Conservation (phyloP, 768 basidiomycete genomes). For the Leccinum obscurum region DNA sequence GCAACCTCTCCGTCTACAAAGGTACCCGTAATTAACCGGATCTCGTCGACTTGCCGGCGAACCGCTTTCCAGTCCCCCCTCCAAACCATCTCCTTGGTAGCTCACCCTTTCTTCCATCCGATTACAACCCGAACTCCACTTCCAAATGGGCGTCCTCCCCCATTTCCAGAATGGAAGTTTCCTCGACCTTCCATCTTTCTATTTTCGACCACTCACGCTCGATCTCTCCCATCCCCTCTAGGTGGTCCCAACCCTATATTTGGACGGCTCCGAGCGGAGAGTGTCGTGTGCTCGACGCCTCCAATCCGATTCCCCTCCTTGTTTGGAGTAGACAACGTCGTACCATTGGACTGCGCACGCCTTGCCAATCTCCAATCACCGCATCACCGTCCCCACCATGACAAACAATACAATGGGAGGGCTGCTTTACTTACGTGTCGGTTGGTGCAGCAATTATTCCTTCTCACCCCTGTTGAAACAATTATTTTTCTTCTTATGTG, state of each 20-base stretch:
- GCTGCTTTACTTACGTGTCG: not conserved
- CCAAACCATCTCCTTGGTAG: not conserved
- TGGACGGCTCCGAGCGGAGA: not conserved
- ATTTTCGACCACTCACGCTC: constrained; percentile 12
- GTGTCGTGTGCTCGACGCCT: constrained; percentile 6
- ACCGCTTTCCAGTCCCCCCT: constrained; percentile 8
- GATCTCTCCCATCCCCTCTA: constrained; percentile 4
- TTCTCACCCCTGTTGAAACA: not conserved
- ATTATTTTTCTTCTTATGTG: not conserved
- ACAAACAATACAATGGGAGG: not conserved
- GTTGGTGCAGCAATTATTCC: not conserved
- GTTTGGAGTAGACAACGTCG: not conserved
- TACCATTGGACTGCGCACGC: not conserved
- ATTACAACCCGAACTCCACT: constrained; percentile 13
- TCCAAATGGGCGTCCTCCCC: constrained; percentile 1
- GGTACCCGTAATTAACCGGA: not conserved
- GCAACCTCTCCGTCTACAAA: not conserved
- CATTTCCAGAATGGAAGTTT: constrained; percentile 15
- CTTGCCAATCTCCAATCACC: not conserved
- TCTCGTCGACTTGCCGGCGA: constrained; percentile 1
- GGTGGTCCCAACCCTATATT: constrained; percentile 2
- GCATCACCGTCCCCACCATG: not conserved
- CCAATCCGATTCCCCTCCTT: not conserved
- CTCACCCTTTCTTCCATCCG: not conserved
- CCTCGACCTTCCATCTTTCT: constrained; percentile 19